These are phyloP conservation scores for Xerocomus spinulosus DNA, from an alignment of 768 basidiomycete genomes.

Conservation along the genomic window DNA sequence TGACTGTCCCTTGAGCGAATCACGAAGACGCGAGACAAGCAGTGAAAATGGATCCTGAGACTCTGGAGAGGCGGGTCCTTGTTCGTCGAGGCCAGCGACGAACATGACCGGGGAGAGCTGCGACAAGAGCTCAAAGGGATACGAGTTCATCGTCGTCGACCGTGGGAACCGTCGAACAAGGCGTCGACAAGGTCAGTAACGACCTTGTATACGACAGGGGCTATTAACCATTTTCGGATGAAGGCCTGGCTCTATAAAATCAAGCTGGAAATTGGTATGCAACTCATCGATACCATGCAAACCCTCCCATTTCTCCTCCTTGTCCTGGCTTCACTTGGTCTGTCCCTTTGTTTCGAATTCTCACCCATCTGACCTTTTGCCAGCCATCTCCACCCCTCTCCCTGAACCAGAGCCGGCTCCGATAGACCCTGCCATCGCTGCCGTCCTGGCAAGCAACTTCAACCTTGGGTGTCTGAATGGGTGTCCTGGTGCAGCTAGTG, in stretches of 20 bases:
- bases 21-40: slow-evolving; percentile 60
- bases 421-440: slow-evolving; percentile 18
- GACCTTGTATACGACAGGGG: slow-evolving; percentile 5
- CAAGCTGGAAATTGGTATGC: not conserved
- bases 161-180: no score
- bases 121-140: slow-evolving; percentile 83
- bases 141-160: slow-evolving; percentile 70
- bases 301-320: slow-evolving; percentile 24
- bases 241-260: slow-evolving; percentile 4
- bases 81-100: slow-evolving; percentile 29
- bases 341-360: not conserved
- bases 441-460: slow-evolving; percentile 20
- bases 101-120: slow-evolving; percentile 94
- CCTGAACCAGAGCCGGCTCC: slow-evolving; percentile 22
- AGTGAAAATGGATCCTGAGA: slow-evolving; percentile 57
- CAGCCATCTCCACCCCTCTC: slow-evolving; percentile 23
- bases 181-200: not conserved
- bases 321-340: slow-evolving; percentile 19
- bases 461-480: slow-evolving; percentile 23
- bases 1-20: slow-evolving; percentile 59
- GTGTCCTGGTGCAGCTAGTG: slow-evolving; percentile 16
- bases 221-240: not conserved
- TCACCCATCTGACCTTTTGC: not conserved
- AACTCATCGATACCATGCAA: no score
- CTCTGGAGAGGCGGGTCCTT: slow-evolving; percentile 19